Base-by-base conservation (phyloP, 306 rosid species). In the Lablab purpureus region DNA sequence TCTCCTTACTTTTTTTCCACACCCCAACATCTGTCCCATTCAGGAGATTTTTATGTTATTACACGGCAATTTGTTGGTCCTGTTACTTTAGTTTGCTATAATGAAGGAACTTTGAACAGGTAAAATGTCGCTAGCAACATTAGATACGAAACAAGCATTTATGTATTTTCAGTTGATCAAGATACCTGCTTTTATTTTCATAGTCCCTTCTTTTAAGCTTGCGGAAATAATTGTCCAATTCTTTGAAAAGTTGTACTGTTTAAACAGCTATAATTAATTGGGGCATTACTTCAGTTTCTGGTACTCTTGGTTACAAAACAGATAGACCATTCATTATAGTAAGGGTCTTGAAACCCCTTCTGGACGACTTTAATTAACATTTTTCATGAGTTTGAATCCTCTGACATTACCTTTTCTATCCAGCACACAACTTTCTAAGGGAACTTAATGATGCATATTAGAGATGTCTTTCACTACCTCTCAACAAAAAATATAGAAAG, bases 71-170 rank as follows among this genome's bases (percentile, higher is more conserved):
- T 22, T 41, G 46, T 67, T 47, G 46, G 71, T n/a, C 71, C 22
- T 30, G 22, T 50, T 77, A 14, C 19, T 77, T 25, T n/a, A 18
- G 52, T 37, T 80, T 70, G 72, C 46, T 37, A 18, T 50, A 51
- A 27, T 51, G 12, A 51, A 70, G 67, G 63, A 28, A 10, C 21
- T 36, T 6, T 75, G 52, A 41, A 64, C 13, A 69, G 75, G 73
- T 76, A 73, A 76, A 73, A 60, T 63, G 82, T 82, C 64, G 28
- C 79, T 52, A 2, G 45, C 78, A 69, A 37, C 67, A 50, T 37
- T 49, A 68, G 27, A 69, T 46, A n/a, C 41, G 56, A 23, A 56
- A 27, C 22, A 67, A 1, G 60, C 54, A 50, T 56, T 75, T 55
- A 74, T 81, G 46, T 54, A 66, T 74, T 54, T 73, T 65, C 11